phyloP scores from a whole-genome alignment of 495 filamentous ascomycete species.

The Aspergillus panamensis region DNA sequence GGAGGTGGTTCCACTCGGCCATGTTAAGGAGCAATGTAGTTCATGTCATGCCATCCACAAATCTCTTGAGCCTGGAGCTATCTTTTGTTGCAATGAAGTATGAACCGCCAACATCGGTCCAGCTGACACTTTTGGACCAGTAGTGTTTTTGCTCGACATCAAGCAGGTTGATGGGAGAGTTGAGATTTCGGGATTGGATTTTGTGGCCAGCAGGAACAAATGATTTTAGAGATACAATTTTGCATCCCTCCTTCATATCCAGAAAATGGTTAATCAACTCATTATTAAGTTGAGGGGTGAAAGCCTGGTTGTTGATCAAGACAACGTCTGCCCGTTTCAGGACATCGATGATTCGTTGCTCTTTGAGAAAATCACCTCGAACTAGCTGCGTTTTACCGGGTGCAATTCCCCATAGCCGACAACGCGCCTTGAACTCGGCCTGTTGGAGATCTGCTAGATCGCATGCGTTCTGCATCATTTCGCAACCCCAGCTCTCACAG shows the following conservation, averaged over 20 bases:
- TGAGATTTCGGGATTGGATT: constrained; percentile 63
- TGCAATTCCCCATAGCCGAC: constrained; percentile 82
- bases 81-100: constrained; percentile 91
- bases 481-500: constrained; percentile 93
- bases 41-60: constrained; percentile 39
- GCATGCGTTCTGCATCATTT: constrained; percentile 86
- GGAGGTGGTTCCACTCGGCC: background rate
- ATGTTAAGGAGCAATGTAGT: background rate
- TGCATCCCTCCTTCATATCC: constrained; percentile 87
- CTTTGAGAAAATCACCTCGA: constrained; percentile 78
- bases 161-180: constrained; percentile 73
- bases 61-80: constrained; percentile 48
- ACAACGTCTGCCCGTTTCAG: constrained; percentile 86
- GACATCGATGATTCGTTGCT: constrained; percentile 62
- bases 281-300: constrained; percentile 80
- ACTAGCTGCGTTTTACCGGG: constrained; percentile 77
- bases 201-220: constrained; percentile 72
- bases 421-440: constrained; percentile 78
- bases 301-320: constrained; percentile 96
- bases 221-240: constrained; percentile 78
- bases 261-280: constrained; percentile 85
- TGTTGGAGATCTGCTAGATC: constrained; percentile 82
- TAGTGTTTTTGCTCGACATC: constrained; percentile 73
- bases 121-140: constrained; percentile 81
- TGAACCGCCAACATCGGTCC: constrained; percentile 77